Evolutionary conservation across 306 rosid genomes (phyloP), one percentile per base, ranked within the genome.

Genomic region (Castanea mollissima): DNA sequence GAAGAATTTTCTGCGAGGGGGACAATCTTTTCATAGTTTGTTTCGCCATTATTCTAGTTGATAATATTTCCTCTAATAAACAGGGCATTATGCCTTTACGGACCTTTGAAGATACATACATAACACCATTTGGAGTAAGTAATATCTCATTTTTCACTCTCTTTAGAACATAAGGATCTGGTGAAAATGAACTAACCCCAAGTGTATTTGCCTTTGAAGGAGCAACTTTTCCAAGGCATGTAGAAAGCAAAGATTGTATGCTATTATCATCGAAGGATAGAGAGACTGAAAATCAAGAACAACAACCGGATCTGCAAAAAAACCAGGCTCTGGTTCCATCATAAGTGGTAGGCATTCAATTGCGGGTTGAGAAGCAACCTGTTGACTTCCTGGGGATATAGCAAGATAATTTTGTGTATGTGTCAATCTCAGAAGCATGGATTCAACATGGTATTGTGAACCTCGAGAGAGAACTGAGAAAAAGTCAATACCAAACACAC

Each of bases 281-380:
- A 92, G 88, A 75, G 99, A 94, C 83, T 94, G 99, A 84, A 92
- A 94, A 85, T 94, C 99, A 78, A 94, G 87, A 62, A 94, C 97
- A 69, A 92, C 86, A 75, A 92, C 99, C 12, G 97, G 99, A 78
- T 94, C 95, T 59, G 95, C 89, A 90, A 92, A 94, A 88, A 94
- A 94, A 85, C 94, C 93, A 75, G 99, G 92, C 81, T 91, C 91
- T 13, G 99, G 99, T 86, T 94, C 99, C 99, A 94, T 94, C 38
- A 94, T 97, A 82, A 94, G 93, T 21, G 99, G 99, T 52, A 90
- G 83, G 81, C 99, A 94, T 80, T 94, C 97, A 97, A 94, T 94
- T 75, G 99, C 97, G 85, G 99, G 97, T 82, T 94, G 99, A 81
- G 97, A 94, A 85, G 97, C 99, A 77, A 94, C 97, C 97, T 94